Conservation (phyloP, 192 early-diverging fungal genomes). For the Entomortierella beljakovae region DNA sequence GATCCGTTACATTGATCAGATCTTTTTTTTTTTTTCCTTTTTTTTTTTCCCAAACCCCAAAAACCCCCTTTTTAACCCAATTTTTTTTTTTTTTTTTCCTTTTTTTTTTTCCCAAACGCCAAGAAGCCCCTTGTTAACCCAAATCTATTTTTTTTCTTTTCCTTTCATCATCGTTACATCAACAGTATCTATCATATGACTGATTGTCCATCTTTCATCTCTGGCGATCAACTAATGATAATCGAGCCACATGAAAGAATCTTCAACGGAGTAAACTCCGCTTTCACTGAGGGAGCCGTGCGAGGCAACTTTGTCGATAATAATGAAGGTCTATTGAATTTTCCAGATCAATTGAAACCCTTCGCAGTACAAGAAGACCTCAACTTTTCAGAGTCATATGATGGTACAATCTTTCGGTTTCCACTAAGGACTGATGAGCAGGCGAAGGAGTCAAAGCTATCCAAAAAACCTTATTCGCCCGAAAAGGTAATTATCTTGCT, state of each 20-base stretch:
- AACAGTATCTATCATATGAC: constrained; percentile 55
- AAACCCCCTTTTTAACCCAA: too few species aligned
- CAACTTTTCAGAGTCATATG: constrained; percentile 40
- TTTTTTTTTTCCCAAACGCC: too few species aligned
- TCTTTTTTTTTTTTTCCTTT: too few species aligned
- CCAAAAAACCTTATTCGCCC: constrained; percentile 26
- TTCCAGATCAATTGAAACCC: constrained; percentile 38
- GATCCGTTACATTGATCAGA: neutral
- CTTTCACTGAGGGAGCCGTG: constrained; percentile 11
- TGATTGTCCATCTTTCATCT: constrained; percentile 49
- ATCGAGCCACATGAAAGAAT: constrained; percentile 53
- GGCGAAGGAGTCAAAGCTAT: constrained; percentile 36
- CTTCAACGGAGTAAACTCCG: constrained; percentile 3
- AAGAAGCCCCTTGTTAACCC: too few species aligned
- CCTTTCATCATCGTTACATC: neutral
- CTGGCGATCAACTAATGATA: constrained; percentile 40
- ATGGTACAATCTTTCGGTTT: constrained; percentile 55
- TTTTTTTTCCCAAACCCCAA: too few species aligned
- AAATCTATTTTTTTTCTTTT: neutral
- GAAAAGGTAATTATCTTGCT: constrained; percentile 23
- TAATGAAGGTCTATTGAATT: neutral
- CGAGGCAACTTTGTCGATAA: constrained; percentile 16
- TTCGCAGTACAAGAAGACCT: constrained; percentile 35
- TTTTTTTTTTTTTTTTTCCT: too few species aligned
- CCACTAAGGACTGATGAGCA: constrained; percentile 49